A percentile compares a stretch with the other conserved stretches of the same genome.
Evolutionary conservation across 2,329 filamentous ascomycete genomes (phyloP).

Genomic region (Parafenestella ontariensis): DNA sequence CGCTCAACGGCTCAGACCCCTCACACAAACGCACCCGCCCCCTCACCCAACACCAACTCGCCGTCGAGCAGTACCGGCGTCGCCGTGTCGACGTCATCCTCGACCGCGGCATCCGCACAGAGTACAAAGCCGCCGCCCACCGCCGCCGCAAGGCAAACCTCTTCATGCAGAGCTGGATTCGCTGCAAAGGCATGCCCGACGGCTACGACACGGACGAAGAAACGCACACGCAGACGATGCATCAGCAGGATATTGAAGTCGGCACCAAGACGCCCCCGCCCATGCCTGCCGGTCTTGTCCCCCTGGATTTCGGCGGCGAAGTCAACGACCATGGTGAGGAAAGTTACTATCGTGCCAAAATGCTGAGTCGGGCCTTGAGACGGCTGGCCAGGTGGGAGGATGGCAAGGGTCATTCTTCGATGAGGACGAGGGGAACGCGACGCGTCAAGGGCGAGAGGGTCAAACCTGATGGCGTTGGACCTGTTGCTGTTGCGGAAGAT

Average conservation of each 20-base stretch:
- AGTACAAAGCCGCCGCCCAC: constrained; percentile 70
- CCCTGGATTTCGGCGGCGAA: constrained; percentile 62
- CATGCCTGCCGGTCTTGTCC: constrained; percentile 64
- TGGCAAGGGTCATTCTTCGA: constrained; percentile 21
- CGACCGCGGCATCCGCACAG: constrained; percentile 72
- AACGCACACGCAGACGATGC: constrained; percentile 22
- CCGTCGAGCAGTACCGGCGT: constrained; percentile 78
- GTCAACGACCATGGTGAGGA: constrained; percentile 80
- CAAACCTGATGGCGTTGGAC: background rate
- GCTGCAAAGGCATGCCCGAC: constrained; percentile 60
- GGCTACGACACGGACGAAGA: constrained; percentile 58
- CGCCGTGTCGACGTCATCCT: constrained; percentile 84
- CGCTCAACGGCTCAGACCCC: constrained; percentile 58
- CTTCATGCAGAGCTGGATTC: constrained; percentile 70
- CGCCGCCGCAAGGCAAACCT: constrained; percentile 69
- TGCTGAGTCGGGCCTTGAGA: constrained; percentile 68
- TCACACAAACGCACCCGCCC: constrained; percentile 68
- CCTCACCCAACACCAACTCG: constrained; percentile 81
- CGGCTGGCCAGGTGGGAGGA: constrained; percentile 74
- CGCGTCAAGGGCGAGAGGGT: constrained; percentile 26
- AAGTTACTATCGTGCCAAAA: constrained; percentile 68
- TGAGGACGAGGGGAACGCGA: constrained; percentile 28
- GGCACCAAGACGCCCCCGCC: constrained; percentile 41
- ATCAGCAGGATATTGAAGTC: constrained; percentile 50
- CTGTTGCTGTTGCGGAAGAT: constrained; percentile 3